Evolutionary conservation across 2,329 filamentous ascomycete genomes (phyloP).

Genomic region (Alternaria burnsii): DNA sequence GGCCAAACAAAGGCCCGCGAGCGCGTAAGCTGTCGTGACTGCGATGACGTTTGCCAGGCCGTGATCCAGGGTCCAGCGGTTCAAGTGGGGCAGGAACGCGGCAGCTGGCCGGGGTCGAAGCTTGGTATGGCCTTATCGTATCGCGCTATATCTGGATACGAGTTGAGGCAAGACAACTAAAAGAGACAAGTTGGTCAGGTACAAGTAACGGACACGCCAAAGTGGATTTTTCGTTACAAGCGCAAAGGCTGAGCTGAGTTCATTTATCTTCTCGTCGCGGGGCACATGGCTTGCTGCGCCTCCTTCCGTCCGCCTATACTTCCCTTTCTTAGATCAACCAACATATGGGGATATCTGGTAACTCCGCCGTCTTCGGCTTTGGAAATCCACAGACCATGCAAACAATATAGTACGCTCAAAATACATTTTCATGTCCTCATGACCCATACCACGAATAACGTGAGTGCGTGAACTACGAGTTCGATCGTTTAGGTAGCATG

Average conservation of each 20-base stretch:
- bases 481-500: slow-evolving; percentile 34
- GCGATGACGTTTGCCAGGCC: slow-evolving; percentile 21
- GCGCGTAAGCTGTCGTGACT: slow-evolving; percentile 25
- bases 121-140: slow-evolving; percentile 12
- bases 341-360: slow-evolving; percentile 8
- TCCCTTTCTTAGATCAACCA: slow-evolving; percentile 12
- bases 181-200: neutral
- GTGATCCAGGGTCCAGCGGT: slow-evolving; percentile 20
- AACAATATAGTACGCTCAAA: neutral
- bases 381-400: neutral
- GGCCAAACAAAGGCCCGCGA: slow-evolving; percentile 22
- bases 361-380: slow-evolving; percentile 5
- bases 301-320: slow-evolving; percentile 13
- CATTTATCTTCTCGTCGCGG: slow-evolving; percentile 10
- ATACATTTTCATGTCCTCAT: neutral
- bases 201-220: neutral
- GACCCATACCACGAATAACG: neutral
- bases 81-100: slow-evolving; percentile 19
- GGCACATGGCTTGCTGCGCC: slow-evolving; percentile 26
- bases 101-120: slow-evolving; percentile 5
- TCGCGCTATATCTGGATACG: neutral
- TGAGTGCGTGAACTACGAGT: neutral
- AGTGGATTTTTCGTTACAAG: neutral
- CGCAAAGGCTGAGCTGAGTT: slow-evolving; percentile 17
- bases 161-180: neutral